A percentile compares a stretch with the other conserved stretches of the same genome.
These are phyloP conservation scores for Cercophora scortea DNA, from an alignment of 495 filamentous ascomycete genomes.

Conservation along the genomic window DNA sequence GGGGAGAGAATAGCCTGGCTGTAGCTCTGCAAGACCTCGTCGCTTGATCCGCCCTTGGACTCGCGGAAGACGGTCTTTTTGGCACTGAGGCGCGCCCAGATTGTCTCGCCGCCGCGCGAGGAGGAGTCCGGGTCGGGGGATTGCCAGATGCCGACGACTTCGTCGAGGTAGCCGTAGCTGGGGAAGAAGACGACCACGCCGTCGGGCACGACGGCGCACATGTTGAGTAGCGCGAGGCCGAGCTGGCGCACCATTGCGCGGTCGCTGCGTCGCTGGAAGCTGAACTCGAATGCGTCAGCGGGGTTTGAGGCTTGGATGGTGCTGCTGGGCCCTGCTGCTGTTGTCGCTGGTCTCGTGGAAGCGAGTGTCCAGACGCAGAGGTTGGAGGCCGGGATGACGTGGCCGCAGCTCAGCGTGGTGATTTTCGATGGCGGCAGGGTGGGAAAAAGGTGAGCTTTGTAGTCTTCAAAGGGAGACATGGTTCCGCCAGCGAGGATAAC, in stretches of 20 bases:
- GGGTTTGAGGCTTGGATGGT: conserved; percentile 5
- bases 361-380: conserved; percentile 60
- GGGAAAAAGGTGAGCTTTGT: conserved; percentile 75
- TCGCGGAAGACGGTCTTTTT: conserved; percentile 66
- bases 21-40: conserved; percentile 67
- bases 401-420: conserved; percentile 81
- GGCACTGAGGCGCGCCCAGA: conserved; percentile 48
- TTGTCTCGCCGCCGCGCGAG: conserved; percentile 11
- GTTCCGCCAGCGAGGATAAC: conserved; percentile 92
- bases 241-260: conserved; percentile 61
- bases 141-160: conserved; percentile 64
- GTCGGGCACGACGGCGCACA: conserved; percentile 70
- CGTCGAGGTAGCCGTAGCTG: conserved; percentile 81
- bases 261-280: conserved; percentile 64
- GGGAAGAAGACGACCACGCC: conserved; percentile 97
- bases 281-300: conserved; percentile 73
- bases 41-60: conserved; percentile 48
- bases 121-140: conserved; percentile 5
- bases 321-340: background rate
- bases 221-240: conserved; percentile 60
- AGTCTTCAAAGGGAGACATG: conserved; percentile 95
- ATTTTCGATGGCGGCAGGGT: conserved; percentile 58
- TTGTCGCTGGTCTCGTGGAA: conserved; percentile 13
- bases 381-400: conserved; percentile 82
- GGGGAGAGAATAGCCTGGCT: conserved; percentile 51